Conservation (phyloP, 2,329 filamentous ascomycete genomes). For the Rhynchosporium agropyri region DNA sequence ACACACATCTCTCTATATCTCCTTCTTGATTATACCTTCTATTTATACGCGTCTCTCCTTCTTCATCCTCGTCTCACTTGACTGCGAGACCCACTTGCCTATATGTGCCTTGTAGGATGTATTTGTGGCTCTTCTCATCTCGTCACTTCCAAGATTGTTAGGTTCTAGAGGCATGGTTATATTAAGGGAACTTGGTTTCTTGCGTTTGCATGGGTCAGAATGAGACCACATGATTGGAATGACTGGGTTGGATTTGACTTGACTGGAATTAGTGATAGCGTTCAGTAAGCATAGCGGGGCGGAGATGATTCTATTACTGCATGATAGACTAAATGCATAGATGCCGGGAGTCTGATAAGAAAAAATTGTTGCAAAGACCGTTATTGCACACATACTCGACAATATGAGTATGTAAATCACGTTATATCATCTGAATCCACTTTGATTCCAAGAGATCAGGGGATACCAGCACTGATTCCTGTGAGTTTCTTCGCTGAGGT, state of each 20-base stretch:
- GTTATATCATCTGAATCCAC: no score
- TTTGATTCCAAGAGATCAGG: no score
- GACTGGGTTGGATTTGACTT: not conserved
- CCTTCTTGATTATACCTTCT: slow-evolving; percentile 3
- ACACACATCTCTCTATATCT: not conserved
- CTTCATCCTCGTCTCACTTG: not conserved
- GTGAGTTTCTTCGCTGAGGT: no score
- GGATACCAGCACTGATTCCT: no score
- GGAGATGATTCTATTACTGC: slow-evolving; percentile 6
- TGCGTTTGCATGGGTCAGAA: not conserved
- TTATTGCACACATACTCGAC: no score
- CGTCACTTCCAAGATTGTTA: not conserved
- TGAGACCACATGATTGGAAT: no score
- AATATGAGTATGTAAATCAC: no score
- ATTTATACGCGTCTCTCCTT: not conserved
- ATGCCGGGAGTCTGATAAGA: not conserved
- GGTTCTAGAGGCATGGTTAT: not conserved
- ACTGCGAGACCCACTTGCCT: not conserved
- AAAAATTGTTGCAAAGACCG: no score
- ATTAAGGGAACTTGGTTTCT: not conserved
- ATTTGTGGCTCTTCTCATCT: slow-evolving; percentile 12
- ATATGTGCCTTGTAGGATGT: slow-evolving; percentile 14
- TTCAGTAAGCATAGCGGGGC: slow-evolving; percentile 13
- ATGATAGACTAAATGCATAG: slow-evolving; percentile 13
- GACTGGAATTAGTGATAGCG: not conserved